Base-by-base conservation (phyloP, 1,139 yeast genomes). In the Blastobotrys apis region DNA sequence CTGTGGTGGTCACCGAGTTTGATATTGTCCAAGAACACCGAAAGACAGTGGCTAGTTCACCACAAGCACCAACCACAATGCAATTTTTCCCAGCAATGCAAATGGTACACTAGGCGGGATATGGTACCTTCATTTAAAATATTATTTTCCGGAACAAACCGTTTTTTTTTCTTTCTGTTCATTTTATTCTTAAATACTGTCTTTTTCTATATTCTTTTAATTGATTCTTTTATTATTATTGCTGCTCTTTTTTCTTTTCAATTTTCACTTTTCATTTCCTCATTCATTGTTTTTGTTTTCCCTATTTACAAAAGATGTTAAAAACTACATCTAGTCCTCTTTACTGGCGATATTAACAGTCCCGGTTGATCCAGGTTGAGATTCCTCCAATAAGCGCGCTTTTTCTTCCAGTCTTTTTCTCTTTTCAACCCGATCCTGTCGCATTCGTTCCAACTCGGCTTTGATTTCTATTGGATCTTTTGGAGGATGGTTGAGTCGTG, bases 401-500 rank as follows among this genome's bases (percentile, higher is more conserved):
- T 72, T 81, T 46, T 77, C 86, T 60, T 87, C 95, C 47, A 88
- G 70, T 50, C 84, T 73, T 54, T 74, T 69, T 60, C 95, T 74
- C 68, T 82, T 83, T 55, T 82, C 95, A 6, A 75, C 60, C 48
- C 92, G 74, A 43, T 81, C 94, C 53, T 78, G 74, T 62, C 80
- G 78, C 73, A 88, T 83, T 60, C 96, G 75, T 16, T 95, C 95
- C 37, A 88, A 71, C 63, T 90, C 97, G 0, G 94, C 92, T 59
- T 85, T 83, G 52, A 88, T 86, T 61, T 90, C 97, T 57, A 84
- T 86, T 8, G 90, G 90, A 60, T 88, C 97, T 61, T 87, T 90
- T 2, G 97, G 97, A 31, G 90, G 81, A 65, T 84, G 84, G 62
- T 88, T 87, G 55, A 87, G 74, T 1, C 96, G 83, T 30, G 84